phyloP scores from a whole-genome alignment of 441 rosid genomes.

The Bruguiera hainesii region DNA sequence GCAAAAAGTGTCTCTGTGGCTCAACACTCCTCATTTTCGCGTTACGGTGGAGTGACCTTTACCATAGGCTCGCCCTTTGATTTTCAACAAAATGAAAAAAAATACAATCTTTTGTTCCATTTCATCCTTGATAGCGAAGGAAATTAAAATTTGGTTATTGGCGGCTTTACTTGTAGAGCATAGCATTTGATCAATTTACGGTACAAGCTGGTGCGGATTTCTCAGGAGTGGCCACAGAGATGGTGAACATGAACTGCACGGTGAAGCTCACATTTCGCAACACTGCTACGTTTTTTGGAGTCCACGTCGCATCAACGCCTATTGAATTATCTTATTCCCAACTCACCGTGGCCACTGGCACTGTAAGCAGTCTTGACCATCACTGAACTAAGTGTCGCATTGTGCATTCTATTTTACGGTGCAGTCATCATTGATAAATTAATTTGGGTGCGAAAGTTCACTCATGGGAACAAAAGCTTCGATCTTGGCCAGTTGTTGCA shows the following conservation, averaged over 20 bases:
- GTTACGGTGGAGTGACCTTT: no score
- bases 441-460: no score
- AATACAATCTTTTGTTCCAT: no score
- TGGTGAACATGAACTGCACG: conserved; percentile 73
- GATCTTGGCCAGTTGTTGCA: no score
- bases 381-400: neutral
- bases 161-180: conserved; percentile 38
- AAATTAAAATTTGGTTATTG: neutral
- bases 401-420: no score
- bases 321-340: conserved; percentile 63
- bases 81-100: no score
- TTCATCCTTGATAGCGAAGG: no score
- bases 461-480: no score
- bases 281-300: conserved; percentile 83
- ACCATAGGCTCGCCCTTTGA: no score
- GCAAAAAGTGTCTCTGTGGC: no score
- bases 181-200: conserved; percentile 59
- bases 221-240: conserved; percentile 83
- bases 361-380: conserved; percentile 38
- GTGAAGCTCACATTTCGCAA: conserved; percentile 63
- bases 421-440: no score
- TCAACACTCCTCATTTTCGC: no score
- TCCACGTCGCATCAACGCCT: conserved; percentile 73
- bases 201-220: conserved; percentile 87
- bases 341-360: conserved; percentile 72